Conservation (phyloP, 2,329 filamentous ascomycete species). For the Xylariaceae sp. region DNA sequence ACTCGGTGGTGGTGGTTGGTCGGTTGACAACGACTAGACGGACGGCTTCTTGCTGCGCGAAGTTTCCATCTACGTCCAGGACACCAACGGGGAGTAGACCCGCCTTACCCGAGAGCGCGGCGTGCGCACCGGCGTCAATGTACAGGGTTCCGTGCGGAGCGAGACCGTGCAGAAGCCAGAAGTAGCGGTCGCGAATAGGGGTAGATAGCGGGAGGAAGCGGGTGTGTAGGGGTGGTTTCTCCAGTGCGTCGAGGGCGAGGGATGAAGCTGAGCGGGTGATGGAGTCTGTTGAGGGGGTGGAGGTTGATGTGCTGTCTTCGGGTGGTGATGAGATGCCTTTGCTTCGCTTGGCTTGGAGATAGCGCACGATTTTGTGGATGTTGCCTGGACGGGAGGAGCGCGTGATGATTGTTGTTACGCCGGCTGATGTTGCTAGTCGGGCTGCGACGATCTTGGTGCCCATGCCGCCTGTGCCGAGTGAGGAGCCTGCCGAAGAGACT, state of each 20-base stretch:
- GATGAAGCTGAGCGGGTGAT: constrained; percentile 41
- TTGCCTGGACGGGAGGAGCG: constrained; percentile 91
- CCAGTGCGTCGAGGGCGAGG: constrained; percentile 31
- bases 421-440: constrained; percentile 83
- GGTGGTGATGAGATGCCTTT: constrained; percentile 24
- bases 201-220: constrained; percentile 81
- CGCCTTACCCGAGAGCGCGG: constrained; percentile 74
- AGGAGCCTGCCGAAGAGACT: constrained; percentile 85
- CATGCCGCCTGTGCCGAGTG: constrained; percentile 93
- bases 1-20: neutral
- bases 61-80: constrained; percentile 80
- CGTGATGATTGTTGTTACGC: constrained; percentile 93
- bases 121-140: constrained; percentile 85
- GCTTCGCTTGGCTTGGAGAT: constrained; percentile 61
- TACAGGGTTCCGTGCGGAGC: constrained; percentile 85
- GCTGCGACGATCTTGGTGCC: constrained; percentile 95
- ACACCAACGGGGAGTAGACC: constrained; percentile 88
- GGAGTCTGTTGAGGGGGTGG: constrained; percentile 31
- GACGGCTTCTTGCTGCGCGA: constrained; percentile 89
- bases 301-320: constrained; percentile 19
- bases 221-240: constrained; percentile 70
- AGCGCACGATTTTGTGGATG: constrained; percentile 77
- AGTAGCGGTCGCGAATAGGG: constrained; percentile 87
- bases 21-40: constrained; percentile 74
- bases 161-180: constrained; percentile 94